phyloP scores from a whole-genome alignment of 2,329 filamentous ascomycete species.

The Claviceps humidiphila region DNA sequence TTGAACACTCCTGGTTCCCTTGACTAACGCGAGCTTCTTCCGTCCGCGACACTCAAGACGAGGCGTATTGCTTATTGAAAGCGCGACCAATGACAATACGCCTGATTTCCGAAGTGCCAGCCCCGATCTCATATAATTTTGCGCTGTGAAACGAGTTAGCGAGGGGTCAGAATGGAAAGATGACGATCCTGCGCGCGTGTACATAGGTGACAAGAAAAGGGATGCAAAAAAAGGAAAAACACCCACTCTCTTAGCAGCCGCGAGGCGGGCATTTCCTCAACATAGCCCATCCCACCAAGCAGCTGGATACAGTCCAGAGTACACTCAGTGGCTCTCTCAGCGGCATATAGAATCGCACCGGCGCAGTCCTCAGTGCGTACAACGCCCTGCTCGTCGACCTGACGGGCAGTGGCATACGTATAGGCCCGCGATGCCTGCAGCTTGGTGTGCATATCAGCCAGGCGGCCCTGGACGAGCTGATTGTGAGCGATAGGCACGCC shows the following conservation, averaged over 20 bases:
- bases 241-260: conserved; percentile 60
- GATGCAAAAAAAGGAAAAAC: neutral
- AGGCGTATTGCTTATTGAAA: conserved; percentile 74
- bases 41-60: conserved; percentile 10
- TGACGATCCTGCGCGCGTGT: too few relatives aligned
- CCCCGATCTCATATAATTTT: conserved; percentile 89
- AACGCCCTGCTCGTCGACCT: conserved; percentile 60
- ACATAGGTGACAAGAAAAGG: neutral
- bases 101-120: conserved; percentile 86
- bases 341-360: conserved; percentile 84
- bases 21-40: too few relatives aligned
- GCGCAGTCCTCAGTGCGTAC: conserved; percentile 88
- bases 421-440: conserved; percentile 73
- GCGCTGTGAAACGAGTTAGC: conserved; percentile 27
- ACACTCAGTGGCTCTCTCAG: conserved; percentile 78
- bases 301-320: conserved; percentile 82
- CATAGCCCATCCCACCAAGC: conserved; percentile 88
- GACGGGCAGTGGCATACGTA: conserved; percentile 69
- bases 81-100: conserved; percentile 87
- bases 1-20: too few relatives aligned
- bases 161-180: too few relatives aligned
- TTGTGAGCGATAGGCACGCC: conserved; percentile 76
- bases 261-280: conserved; percentile 88
- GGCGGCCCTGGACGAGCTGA: conserved; percentile 82
- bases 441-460: conserved; percentile 97